A percentile compares a stretch with the other conserved stretches of the same genome.
Conservation (phyloP, 1,284 basidiomycete species). For the Takashimella tepidaria region DNA sequence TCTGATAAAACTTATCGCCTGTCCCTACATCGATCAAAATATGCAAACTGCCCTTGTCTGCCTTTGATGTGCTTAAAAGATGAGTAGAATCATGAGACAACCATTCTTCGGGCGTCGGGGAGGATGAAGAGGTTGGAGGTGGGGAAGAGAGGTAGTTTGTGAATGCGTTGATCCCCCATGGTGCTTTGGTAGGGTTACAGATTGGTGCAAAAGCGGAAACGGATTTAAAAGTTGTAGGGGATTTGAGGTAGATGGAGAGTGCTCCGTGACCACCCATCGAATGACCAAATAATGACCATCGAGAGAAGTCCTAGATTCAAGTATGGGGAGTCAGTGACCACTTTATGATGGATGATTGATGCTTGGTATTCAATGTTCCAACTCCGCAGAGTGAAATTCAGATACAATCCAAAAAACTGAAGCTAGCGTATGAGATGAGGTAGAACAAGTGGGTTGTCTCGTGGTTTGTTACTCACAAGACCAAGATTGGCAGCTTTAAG, state of each 20-base stretch:
- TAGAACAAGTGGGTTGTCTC: too few species aligned
- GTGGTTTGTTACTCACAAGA: conserved; percentile 48
- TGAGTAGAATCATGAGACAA: conserved; percentile 74
- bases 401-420: too few species aligned
- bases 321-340: too few species aligned
- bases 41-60: conserved; percentile 60
- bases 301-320: conserved; percentile 30
- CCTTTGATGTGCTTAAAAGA: conserved; percentile 57
- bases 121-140: conserved; percentile 13
- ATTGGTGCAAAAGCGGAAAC: conserved; percentile 94
- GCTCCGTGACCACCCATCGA: conserved; percentile 96
- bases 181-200: conserved; percentile 76
- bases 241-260: conserved; percentile 78
- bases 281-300: conserved; percentile 72
- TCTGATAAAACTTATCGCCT: conserved; percentile 78
- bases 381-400: neutral
- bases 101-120: conserved; percentile 52
- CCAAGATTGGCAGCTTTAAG: conserved; percentile 64
- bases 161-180: conserved; percentile 94
- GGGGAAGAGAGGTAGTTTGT: conserved; percentile 63
- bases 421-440: too few species aligned
- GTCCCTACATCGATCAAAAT: conserved; percentile 84
- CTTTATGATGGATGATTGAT: too few species aligned
- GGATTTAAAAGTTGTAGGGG: conserved; percentile 68
- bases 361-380: too few species aligned